Evolutionary conservation across 1,139 yeast genomes (phyloP).

Genomic region (Yamadazyma diospyri): DNA sequence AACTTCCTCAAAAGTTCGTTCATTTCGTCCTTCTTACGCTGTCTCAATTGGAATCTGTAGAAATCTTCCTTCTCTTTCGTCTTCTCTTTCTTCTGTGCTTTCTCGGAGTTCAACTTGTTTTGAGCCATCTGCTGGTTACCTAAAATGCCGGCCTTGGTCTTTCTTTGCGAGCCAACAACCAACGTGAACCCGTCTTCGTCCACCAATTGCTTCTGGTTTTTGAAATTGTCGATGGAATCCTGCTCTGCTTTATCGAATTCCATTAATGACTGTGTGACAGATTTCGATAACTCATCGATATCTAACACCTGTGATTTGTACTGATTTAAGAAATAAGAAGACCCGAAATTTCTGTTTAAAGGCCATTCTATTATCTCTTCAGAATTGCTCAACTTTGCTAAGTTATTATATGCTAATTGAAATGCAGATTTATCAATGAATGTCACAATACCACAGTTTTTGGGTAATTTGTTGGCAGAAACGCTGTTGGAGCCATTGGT

Average conservation of each 20-base stretch:
- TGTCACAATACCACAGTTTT: slow-evolving; percentile 67
- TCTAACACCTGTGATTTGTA: slow-evolving; percentile 38
- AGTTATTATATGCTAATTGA: slow-evolving; percentile 58
- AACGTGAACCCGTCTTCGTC: slow-evolving; percentile 94
- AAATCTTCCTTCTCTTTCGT: slow-evolving; percentile 87
- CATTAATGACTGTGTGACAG: slow-evolving; percentile 57
- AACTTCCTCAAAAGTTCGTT: slow-evolving; percentile 78
- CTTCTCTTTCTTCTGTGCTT: slow-evolving; percentile 53
- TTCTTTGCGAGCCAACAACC: slow-evolving; percentile 84
- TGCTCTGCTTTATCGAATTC: slow-evolving; percentile 73
- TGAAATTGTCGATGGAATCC: slow-evolving; percentile 57
- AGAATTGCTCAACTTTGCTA: slow-evolving; percentile 44
- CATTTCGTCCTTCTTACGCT: slow-evolving; percentile 89
- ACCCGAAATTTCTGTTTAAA: slow-evolving; percentile 21
- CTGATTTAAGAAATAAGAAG: slow-evolving; percentile 27
- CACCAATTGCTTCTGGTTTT: slow-evolving; percentile 54
- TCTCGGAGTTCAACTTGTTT: slow-evolving; percentile 39
- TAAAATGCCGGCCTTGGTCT: slow-evolving; percentile 65
- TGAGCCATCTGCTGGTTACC: slow-evolving; percentile 49
- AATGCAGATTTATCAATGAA: slow-evolving; percentile 76
- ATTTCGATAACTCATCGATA: slow-evolving; percentile 41
- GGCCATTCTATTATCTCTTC: slow-evolving; percentile 32
- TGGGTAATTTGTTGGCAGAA: slow-evolving; percentile 49
- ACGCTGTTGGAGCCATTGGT: slow-evolving; percentile 6
- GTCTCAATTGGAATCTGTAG: slow-evolving; percentile 94